A percentile compares a stretch with the other conserved stretches of the same genome.
phyloP scores from a whole-genome alignment of 169 alveolate genomes.

The Plasmodium sp. region DNA sequence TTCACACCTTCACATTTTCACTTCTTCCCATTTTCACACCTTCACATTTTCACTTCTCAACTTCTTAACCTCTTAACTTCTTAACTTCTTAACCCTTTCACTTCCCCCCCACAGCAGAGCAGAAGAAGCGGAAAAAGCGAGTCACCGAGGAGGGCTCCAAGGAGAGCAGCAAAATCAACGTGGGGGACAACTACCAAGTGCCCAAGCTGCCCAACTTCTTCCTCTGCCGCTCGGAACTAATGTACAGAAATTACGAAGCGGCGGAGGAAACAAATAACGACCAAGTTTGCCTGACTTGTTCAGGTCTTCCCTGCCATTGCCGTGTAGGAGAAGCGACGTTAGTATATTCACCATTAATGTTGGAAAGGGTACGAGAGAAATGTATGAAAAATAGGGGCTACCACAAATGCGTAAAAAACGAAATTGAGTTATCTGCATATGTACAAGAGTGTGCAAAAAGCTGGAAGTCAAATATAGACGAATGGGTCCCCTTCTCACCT shows the following conservation, averaged over 20 bases:
- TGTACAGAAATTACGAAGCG: constrained; percentile 64
- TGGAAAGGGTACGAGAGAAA: constrained; percentile 61
- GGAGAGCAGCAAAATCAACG: constrained; percentile 83
- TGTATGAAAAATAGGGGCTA: constrained; percentile 61
- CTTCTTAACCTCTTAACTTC: no score
- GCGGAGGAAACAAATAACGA: constrained; percentile 30
- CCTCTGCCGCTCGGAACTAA: constrained; percentile 67
- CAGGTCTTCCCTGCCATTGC: constrained; percentile 70
- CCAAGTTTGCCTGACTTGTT: constrained; percentile 32
- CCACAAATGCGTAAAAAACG: constrained; percentile 67
- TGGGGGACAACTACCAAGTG: constrained; percentile 88
- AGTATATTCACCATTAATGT: constrained; percentile 68
- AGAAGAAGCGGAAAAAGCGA: constrained; percentile 81
- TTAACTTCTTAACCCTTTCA: neutral
- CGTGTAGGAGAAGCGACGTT: constrained; percentile 54
- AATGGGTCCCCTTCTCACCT: constrained; percentile 92
- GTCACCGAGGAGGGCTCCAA: constrained; percentile 86
- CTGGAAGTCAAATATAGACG: constrained; percentile 88
- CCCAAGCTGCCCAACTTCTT: constrained; percentile 89
- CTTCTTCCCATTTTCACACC: no score
- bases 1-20: neutral
- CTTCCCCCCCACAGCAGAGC: neutral
- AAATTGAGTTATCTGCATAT: constrained; percentile 83
- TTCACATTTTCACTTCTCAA: no score
- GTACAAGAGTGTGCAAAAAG: constrained; percentile 88